Base-by-base conservation (phyloP, 805 yeast species). In the Ogataea nitratoaversa region DNA sequence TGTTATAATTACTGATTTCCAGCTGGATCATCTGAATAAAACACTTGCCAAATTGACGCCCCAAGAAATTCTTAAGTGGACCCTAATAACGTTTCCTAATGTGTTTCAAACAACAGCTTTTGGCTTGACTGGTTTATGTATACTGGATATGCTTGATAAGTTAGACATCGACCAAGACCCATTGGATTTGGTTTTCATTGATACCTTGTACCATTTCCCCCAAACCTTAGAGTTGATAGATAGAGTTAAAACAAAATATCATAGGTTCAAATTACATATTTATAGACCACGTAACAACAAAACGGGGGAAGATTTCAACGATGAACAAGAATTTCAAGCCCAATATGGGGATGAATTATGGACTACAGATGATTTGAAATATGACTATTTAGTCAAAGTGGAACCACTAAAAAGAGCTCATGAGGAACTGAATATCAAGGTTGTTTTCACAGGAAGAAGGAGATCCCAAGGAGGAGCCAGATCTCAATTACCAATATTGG, bases 161-260 rank as follows among this genome's bases (percentile, higher is more conserved):
- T 52, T 82, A 34, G 58, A 48, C 3, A 29, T 42, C 2, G 36
- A 37, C 46, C 16, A 19, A 17, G 55, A 49, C 31, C 73, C 81
- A 0, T 68, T 85, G 6, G 95, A 89, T 40, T 67, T 90, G 41
- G 82, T 91, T 2, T 91, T 91, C 59, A 71, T 90, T 35, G 97
- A 91, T 59, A 91, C 98, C 0, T 67, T 91, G 47, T 86, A 90
- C 56, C 97, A 91, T 62, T 91, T 91, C 70, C 89, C 91, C n/a
- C 98, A 91, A 61, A 91, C 98, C 1, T 65, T 82, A 32, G 87
- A 82, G 3, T 71, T 91, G 30, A 82, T 90, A 4, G 70, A 75
- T 2, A 68, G 65, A 11, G 73, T 91, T 30, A 66, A 76, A 52
- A 48, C 54, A 13, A 73, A 68, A 44, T 91, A 91, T 59, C 73